These are phyloP conservation scores for Penicillium concentricum DNA, from an alignment of 2,329 filamentous ascomycete species.

Conservation along the genomic window DNA sequence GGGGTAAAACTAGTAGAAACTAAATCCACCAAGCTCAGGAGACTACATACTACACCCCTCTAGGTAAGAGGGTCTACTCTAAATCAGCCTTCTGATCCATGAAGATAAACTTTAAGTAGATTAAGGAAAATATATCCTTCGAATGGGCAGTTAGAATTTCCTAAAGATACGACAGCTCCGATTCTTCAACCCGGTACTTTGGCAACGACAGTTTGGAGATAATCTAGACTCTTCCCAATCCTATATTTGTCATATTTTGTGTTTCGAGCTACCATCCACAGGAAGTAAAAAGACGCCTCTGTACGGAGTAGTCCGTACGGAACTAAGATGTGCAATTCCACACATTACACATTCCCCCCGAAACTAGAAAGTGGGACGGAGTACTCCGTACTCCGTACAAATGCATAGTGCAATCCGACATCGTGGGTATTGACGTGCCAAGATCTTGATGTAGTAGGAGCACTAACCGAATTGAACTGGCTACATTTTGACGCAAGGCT, in stretches of 20 bases:
- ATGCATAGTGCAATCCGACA: background rate
- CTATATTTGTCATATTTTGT: background rate
- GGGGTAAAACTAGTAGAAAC: background rate
- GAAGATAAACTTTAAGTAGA: constrained; percentile 1
- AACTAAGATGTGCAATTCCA: background rate
- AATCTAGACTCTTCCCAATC: background rate
- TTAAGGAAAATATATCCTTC: background rate
- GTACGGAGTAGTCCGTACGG: no score
- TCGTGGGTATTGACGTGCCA: constrained; percentile 6
- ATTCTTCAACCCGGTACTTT: constrained; percentile 1
- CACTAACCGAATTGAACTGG: background rate
- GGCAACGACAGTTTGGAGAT: background rate
- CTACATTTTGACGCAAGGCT: background rate
- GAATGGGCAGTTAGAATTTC: background rate
- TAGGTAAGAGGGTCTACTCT: constrained; percentile 1
- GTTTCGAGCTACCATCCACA: background rate
- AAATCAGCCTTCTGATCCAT: background rate
- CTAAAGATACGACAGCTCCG: background rate
- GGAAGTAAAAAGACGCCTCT: background rate
- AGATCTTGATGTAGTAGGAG: background rate
- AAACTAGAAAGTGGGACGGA: background rate
- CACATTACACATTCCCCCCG: background rate
- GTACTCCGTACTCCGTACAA: no score
- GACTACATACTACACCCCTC: background rate
- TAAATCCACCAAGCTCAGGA: background rate